A percentile compares a stretch with the other conserved stretches of the same genome.
Conservation (phyloP, 306 rosid species). For the Cucumis hystrix region DNA sequence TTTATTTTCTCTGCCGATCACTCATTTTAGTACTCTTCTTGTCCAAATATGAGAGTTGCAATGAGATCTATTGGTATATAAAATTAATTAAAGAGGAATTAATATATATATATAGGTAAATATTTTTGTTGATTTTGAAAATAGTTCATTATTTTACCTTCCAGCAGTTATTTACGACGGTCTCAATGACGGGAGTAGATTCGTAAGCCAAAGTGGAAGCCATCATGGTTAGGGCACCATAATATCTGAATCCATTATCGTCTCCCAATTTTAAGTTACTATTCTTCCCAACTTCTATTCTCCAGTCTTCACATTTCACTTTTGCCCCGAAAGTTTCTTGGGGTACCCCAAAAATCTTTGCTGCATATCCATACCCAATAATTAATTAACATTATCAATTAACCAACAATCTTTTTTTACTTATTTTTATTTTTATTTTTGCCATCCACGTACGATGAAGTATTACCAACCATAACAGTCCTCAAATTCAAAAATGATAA, state of each 20-base stretch:
- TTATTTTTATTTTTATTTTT: too few species aligned
- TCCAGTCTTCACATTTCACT: constrained; percentile 13
- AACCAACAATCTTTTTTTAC: background rate
- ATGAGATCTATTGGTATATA: too few species aligned
- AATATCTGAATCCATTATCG: background rate
- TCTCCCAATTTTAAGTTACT: constrained; percentile 2
- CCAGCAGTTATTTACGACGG: constrained; percentile 19
- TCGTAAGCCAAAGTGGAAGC: constrained; percentile 8
- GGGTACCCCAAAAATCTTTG: constrained; percentile 1
- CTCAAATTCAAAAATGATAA: too few species aligned
- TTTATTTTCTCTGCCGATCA: too few species aligned
- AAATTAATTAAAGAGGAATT: too few species aligned
- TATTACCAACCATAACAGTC: too few species aligned
- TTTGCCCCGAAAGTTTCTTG: background rate
- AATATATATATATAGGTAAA: too few species aligned
- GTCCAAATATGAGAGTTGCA: too few species aligned
- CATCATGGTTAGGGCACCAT: constrained; percentile 17
- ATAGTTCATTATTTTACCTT: constrained; percentile 4
- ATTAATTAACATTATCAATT: background rate
- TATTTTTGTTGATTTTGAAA: too few species aligned
- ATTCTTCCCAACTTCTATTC: constrained; percentile 12
- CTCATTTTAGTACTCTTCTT: too few species aligned
- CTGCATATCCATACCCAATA: constrained; percentile 6
- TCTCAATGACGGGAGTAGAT: background rate
- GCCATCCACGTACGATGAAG: too few species aligned